Evolutionary conservation across 1,284 basidiomycete species (phyloP).

Genomic region (Phlebopus sp.): DNA sequence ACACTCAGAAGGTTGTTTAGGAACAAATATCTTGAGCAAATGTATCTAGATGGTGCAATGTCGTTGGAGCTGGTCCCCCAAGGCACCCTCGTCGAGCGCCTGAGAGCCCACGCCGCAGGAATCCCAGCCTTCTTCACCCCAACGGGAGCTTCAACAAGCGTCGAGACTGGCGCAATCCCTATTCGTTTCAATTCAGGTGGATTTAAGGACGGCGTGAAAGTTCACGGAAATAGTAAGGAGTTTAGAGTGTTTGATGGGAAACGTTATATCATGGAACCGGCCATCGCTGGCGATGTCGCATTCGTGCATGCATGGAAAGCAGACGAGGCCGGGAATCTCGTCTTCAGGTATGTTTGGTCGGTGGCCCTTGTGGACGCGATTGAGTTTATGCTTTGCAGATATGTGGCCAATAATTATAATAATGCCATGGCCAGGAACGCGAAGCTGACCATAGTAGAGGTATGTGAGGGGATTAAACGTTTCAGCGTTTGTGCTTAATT

Average conservation of each 20-base stretch:
- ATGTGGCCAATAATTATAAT: conserved; percentile 86
- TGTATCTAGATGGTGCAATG: conserved; percentile 79
- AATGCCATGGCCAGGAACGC: conserved; percentile 85
- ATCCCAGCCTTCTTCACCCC: conserved; percentile 95
- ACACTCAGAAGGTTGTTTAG: conserved; percentile 33
- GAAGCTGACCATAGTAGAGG: conserved; percentile 87
- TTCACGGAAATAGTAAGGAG: conserved; percentile 76
- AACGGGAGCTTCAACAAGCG: conserved; percentile 79
- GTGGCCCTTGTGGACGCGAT: background rate
- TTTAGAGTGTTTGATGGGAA: conserved; percentile 77
- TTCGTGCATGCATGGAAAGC: conserved; percentile 95
- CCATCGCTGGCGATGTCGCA: conserved; percentile 85
- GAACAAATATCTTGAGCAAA: conserved; percentile 70
- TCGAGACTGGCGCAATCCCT: conserved; percentile 74
- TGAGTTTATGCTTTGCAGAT: conserved; percentile 42
- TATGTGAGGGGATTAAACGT: conserved; percentile 25
- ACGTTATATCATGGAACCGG: conserved; percentile 82
- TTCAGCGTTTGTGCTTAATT: background rate
- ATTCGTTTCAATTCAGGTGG: conserved; percentile 68
- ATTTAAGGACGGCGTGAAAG: conserved; percentile 56
- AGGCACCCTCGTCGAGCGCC: conserved; percentile 86
- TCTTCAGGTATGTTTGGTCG: conserved; percentile 61
- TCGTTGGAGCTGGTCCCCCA: conserved; percentile 87
- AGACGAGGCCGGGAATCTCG: conserved; percentile 82
- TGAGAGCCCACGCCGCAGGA: conserved; percentile 87